Base-by-base conservation (phyloP, 139 green algal genomes). In the Chlamydomonas sphaeroides region DNA sequence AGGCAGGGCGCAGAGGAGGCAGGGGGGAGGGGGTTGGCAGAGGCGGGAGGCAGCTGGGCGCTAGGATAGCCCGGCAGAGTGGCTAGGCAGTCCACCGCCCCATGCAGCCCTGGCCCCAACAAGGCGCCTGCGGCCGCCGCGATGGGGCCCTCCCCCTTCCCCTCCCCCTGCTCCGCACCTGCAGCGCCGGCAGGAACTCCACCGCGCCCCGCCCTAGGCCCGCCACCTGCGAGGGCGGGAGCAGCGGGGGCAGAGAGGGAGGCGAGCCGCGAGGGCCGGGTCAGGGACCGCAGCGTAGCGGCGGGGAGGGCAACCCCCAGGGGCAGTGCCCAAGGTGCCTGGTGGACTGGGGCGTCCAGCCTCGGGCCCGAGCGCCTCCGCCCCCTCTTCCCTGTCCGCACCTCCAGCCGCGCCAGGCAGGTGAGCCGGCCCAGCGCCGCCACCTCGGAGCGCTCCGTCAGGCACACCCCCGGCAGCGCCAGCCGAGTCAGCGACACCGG, bases 401-500 rank as follows among this genome's bases (percentile, higher is more conserved):
- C 51, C 71, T 78, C 20, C 30, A 78, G 71, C 33, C 53, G 18
- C 17, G 71, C 38, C n/a, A 78, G 71, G 33, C 26, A 14, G 21
- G 28, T 32, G 35, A 79, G 72, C 38, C 72, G 72, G 32, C 18
- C 36, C n/a, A 79, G 38, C 25, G 72, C 33, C 72, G 42, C 38
- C 72, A 79, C 23, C 32, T 68, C 56, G 18, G 28, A 39, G 11
- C 35, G 51, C 14, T 17, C 28, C 17, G 30, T 25, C 25, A 79
- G 25, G 7, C 25, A 15, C 48, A 68, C 72, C 28, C 72, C 72
- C 11, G 72, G 72, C 56, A 79, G 72, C 11, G 10, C 38, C 53
- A 79, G 72, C 10, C 72, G 72, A 25, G 56, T 57, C 25, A 79
- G 72, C 20, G 51, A 67, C 8, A 35, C 23, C 5, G 70, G 70